phyloP scores from a whole-genome alignment of 2,329 filamentous ascomycete genomes.

The Exophiala sideris region DNA sequence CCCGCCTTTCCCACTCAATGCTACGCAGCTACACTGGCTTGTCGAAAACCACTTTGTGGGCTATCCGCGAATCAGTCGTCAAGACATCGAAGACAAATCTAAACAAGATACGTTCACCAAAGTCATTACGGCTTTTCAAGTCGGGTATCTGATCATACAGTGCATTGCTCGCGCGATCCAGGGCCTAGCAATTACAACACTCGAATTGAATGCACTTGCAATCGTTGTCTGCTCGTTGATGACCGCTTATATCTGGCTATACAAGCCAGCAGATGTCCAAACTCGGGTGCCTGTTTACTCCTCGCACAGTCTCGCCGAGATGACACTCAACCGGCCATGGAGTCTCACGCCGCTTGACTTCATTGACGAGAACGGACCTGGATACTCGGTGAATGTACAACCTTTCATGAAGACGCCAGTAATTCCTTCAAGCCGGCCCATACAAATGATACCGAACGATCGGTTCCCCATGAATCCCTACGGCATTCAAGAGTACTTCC shows the following conservation, averaged over 20 bases:
- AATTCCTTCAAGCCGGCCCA: constrained; percentile 29
- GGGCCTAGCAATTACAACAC: constrained; percentile 28
- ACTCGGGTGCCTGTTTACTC: constrained; percentile 7
- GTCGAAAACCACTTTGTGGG: constrained; percentile 27
- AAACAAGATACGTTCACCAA: constrained; percentile 26
- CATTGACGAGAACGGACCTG: constrained; percentile 32
- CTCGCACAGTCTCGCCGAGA: constrained; percentile 22
- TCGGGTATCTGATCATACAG: constrained; percentile 26
- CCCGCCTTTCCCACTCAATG: constrained; percentile 37
- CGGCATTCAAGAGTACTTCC: constrained; percentile 28
- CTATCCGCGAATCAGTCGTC: constrained; percentile 16
- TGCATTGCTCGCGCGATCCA: constrained; percentile 21
- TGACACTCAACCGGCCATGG: constrained; percentile 28
- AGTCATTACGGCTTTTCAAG: constrained; percentile 13
- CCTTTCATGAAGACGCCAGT: constrained; percentile 24
- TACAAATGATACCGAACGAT: constrained; percentile 34
- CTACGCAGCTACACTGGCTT: constrained; percentile 33
- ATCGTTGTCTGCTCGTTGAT: constrained; percentile 31
- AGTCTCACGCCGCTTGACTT: constrained; percentile 35
- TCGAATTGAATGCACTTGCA: constrained; percentile 31
- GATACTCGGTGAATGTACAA: constrained; percentile 13
- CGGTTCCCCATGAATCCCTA: constrained; percentile 33
- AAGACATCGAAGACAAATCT: constrained; percentile 27
- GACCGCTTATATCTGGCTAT: constrained; percentile 31
- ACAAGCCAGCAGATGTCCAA: constrained; percentile 33